These are phyloP conservation scores for Cercophora scortea DNA, from an alignment of 495 filamentous ascomycete genomes.

Conservation along the genomic window DNA sequence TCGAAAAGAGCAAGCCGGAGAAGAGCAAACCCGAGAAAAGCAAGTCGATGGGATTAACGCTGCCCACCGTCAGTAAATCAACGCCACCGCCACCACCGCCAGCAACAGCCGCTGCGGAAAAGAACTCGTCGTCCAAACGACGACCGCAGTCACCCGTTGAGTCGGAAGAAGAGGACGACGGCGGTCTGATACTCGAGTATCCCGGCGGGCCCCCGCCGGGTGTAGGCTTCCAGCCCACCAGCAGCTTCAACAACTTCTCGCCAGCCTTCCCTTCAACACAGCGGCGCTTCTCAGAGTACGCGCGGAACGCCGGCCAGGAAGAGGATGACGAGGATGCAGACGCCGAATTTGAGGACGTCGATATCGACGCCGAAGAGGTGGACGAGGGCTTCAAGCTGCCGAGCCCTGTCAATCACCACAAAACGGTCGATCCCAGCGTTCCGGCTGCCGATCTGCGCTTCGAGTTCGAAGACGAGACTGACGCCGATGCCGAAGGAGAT, in stretches of 20 bases:
- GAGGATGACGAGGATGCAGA: constrained; percentile 30
- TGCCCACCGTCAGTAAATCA: constrained; percentile 10
- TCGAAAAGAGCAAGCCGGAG: constrained; percentile 1
- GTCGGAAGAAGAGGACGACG: constrained; percentile 34
- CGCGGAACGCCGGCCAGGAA: constrained; percentile 24
- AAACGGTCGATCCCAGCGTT: neutral
- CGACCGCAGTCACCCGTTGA: constrained; percentile 12
- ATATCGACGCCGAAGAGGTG: constrained; percentile 18
- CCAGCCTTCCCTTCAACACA: constrained; percentile 25
- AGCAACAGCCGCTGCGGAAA: constrained; percentile 10
- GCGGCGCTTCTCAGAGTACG: constrained; percentile 35
- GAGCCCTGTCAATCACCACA: constrained; percentile 21
- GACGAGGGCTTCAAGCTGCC: constrained; percentile 23
- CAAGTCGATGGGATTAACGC: constrained; percentile 13
- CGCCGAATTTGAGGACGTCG: constrained; percentile 12
- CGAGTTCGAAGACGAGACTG: constrained; percentile 13
- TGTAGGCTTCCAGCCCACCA: constrained; percentile 8
- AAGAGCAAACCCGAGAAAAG: constrained; percentile 5
- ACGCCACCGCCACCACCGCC: constrained; percentile 7
- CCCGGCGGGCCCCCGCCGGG: constrained; percentile 26
- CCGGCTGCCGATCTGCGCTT: constrained; percentile 1
- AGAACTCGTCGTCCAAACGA: constrained; percentile 13
- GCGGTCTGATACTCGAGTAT: constrained; percentile 38
- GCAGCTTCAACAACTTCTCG: constrained; percentile 20
- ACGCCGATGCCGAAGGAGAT: constrained; percentile 14